Evolutionary conservation across 2,329 filamentous ascomycete species (phyloP), one percentile per base, ranked within the genome.

Genomic region (Colletotrichum kahawae): DNA sequence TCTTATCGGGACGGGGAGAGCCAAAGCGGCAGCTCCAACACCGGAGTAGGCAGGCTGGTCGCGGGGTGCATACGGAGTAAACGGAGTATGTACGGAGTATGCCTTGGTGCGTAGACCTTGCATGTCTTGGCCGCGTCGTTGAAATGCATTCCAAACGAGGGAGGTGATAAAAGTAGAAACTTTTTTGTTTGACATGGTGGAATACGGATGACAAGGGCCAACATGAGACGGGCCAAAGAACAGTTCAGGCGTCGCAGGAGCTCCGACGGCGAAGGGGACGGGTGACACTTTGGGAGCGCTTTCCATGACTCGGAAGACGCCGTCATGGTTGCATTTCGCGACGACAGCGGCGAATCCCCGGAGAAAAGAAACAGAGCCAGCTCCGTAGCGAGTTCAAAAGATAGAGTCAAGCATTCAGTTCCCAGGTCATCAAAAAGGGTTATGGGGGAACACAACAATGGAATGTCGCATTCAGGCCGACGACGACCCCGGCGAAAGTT

Each of bases 1-100:
- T 34, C 63, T 75, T 75, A 75, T 73, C 73, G 24, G 33, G 69
- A 51, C 73, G 73, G 43, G 43, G 43, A 21, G 10, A 51, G 43
- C 43, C 43, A 51, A 67, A 72, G 38, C 51, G 69, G 63, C 34
- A 72, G 69, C 57, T 75, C 63, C 72, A 31, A 51, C 43, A 13
- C 43, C 43, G 43, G 43, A 51, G 43, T 51, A 51, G 18, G n/a
- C 43, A 51, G 43, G 43, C 43, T 51, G n/a, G 43, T 21, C 43
- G 43, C 43, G n/a, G 43, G 31, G 65, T 56, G 67, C 67, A 66
- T 70, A 65, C 4, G 48, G 31, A 18, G 70, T 14, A 29, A 4
- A 57, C 43, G n/a, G 43, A 51, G 43, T 51, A 21, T 51, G 57
- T 60, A 27, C 36, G 33, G 34, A 21, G 60, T 13, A 56, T 29